Percentiles rank a stretch among this genome's conserved stretches.
These are phyloP conservation scores for Diaporthe sp. DNA, from an alignment of 2,329 filamentous ascomycete genomes.

Conservation along the genomic window DNA sequence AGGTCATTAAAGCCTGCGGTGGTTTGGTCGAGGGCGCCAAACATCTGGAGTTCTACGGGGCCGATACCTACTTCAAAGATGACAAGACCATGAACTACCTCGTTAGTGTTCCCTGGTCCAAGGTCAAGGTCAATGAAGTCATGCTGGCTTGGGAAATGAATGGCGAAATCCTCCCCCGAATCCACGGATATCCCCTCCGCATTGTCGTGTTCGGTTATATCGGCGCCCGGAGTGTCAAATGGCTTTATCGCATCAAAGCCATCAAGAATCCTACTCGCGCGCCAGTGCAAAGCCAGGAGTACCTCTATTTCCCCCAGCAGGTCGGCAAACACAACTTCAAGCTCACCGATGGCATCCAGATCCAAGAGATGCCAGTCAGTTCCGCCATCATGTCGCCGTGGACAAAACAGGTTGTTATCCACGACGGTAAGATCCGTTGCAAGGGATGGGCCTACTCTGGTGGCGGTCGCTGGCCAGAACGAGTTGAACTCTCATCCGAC, in stretches of 20 bases:
- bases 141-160: conserved; percentile 15
- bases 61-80: conserved; percentile 9
- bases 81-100: conserved; percentile 21
- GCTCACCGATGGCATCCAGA: conserved; percentile 5
- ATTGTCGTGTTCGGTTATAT: conserved; percentile 9
- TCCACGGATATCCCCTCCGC: conserved; percentile 8
- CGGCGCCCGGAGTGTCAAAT: conserved; percentile 7
- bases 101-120: conserved; percentile 11
- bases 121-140: conserved; percentile 9
- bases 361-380: conserved; percentile 13
- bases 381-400: conserved; percentile 8
- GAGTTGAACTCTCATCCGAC: conserved; percentile 4
- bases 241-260: conserved; percentile 11
- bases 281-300: conserved; percentile 5
- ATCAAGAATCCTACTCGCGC: background rate
- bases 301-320: conserved; percentile 17
- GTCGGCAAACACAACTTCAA: background rate
- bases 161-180: background rate
- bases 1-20: conserved; percentile 4
- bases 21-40: background rate
- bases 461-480: conserved; percentile 7
- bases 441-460: conserved; percentile 8
- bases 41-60: conserved; percentile 6
- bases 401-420: conserved; percentile 11
- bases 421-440: background rate